Base-by-base conservation (phyloP, 2,329 filamentous ascomycete genomes). In the Fusarium succisae region DNA sequence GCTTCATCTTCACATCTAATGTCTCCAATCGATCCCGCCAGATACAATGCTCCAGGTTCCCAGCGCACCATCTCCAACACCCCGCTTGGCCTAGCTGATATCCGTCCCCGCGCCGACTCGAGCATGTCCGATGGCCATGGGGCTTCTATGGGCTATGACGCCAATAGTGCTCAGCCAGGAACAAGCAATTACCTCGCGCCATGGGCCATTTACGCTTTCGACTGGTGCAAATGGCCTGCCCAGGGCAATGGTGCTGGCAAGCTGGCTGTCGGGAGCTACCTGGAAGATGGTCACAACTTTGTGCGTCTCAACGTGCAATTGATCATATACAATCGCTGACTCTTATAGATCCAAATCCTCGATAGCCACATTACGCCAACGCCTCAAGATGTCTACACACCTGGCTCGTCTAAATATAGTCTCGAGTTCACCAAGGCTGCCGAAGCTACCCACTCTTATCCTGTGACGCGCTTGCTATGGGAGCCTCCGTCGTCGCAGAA, bases 161-260 rank as follows among this genome's bases (percentile, higher is more conserved):
- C 91, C 58, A 89, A 90, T 72, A 89, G 90, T 80, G 81, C 90
- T 71, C 86, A 90, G 83, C 82, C 92, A 80, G 83, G 93, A 80
- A 97, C 96, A 73, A 97, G 94, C 86, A 98, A 96, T 81, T 98
- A 98, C 80, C 85, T 97, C 72, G 95, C 96, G 9, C 95, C 96
- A 1, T 99, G 96, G 94, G 93, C 95, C 20, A 92, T 97, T 63
- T 99, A 98, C 82, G 96, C 96, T 18, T 96, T 97, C 79, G 96
- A 99, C 84, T 99, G 96, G 96, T 99, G 96, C 86, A 99, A 99
- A 84, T 99, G 96, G 96, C 91, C 93, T 22, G 91, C 96, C 6
- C 91, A 94, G 79, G 91, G 84, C 78, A 91, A 91, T 75, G 92
- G 94, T 71, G 94, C 94, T 8, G 96, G 96, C 44, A 98, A 98